Base-by-base conservation (phyloP, 1,284 basidiomycete genomes). In the Heterobasidion parviporum region DNA sequence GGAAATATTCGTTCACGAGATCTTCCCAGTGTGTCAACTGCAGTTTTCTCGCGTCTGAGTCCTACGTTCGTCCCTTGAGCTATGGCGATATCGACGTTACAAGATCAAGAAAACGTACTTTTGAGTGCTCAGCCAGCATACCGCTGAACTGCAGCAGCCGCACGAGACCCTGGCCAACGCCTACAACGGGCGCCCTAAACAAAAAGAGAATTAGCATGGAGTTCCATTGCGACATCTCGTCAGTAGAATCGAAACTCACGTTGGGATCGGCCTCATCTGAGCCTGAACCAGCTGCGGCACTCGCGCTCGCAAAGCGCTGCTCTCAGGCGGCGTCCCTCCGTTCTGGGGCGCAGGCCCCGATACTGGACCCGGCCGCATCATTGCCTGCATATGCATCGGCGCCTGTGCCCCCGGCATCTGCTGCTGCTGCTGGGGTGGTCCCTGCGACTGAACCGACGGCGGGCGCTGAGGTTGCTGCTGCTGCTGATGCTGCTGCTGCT, bases 61-160 rank as follows among this genome's bases (percentile, higher is more conserved):
- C 15, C 26, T 41, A 41, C n/a, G n/a, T 41, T n/a, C 10, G 3
- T 10, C 38, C n/a, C 6, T 10, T 55, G 32, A 43, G 54, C 35
- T 6, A 36, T 36, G 16, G 57, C 18, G 12, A 20, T 8, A 15
- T 14, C 12, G 35, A 36, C 20, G 20, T 38, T n/a, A 53, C 61
- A 60, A 43, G 1, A 55, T 32, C 1, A 8, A 20, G n/a, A 57
- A 41, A 44, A 9, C 58, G 59, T 53, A 83, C 83, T 32, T 65
- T 68, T 61, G 72, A 69, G 56, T 86, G 83, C 26, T 64, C 72
- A 0, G 82, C 74, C 7, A 89, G 71, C 41, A 78, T 68, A 8
- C 78, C 80, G 61, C 85, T 88, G 60, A 89, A 85, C 55, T 85
- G 80, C 34, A 88, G 67, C 54, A 90, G 64, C 41, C 83, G 77